Evolutionary conservation across 108 stramenopile genomes (phyloP).

Genomic region (Fistulifera solaris): DNA sequence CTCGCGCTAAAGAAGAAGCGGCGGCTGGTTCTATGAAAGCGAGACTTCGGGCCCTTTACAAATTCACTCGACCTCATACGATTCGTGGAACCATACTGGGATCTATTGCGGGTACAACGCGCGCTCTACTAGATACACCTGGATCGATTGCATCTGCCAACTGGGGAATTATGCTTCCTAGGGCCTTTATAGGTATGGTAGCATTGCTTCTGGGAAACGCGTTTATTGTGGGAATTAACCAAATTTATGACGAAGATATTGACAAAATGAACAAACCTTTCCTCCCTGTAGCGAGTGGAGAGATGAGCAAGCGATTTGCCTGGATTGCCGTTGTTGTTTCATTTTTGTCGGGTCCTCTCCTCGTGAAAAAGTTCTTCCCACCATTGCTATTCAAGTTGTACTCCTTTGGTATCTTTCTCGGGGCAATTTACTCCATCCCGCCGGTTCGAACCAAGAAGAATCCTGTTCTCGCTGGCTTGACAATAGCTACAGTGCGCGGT

Average conservation of each 20-base stretch:
- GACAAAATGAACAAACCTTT: constrained; percentile 96
- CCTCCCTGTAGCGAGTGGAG: constrained; percentile 91
- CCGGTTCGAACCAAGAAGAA: constrained; percentile 89
- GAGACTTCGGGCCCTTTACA: constrained; percentile 81
- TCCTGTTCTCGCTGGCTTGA: constrained; percentile 81
- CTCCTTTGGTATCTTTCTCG: constrained; percentile 77
- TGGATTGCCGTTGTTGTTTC: constrained; percentile 70
- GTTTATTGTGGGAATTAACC: constrained; percentile 96
- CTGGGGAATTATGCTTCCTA: constrained; percentile 67
- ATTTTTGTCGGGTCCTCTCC: constrained; percentile 53
- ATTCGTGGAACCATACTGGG: constrained; percentile 94
- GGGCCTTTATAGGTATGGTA: constrained; percentile 81
- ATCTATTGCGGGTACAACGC: constrained; percentile 83
- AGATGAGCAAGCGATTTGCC: constrained; percentile 75
- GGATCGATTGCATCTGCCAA: constrained; percentile 52
- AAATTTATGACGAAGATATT: constrained; percentile 91
- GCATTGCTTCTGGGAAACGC: constrained; percentile 90
- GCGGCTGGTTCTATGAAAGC: constrained; percentile 64
- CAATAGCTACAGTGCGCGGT: constrained; percentile 91
- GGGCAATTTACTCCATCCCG: constrained; percentile 89
- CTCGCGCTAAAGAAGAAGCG: constrained; percentile 32
- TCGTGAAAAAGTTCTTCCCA: constrained; percentile 70
- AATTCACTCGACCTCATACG: constrained; percentile 95
- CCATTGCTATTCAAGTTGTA: constrained; percentile 80
- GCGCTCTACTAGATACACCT: constrained; percentile 81